Evolutionary conservation across 2,329 filamentous ascomycete genomes (phyloP), one percentile per base, ranked within the genome.

Genomic region (Pseudogymnoascus sp.): DNA sequence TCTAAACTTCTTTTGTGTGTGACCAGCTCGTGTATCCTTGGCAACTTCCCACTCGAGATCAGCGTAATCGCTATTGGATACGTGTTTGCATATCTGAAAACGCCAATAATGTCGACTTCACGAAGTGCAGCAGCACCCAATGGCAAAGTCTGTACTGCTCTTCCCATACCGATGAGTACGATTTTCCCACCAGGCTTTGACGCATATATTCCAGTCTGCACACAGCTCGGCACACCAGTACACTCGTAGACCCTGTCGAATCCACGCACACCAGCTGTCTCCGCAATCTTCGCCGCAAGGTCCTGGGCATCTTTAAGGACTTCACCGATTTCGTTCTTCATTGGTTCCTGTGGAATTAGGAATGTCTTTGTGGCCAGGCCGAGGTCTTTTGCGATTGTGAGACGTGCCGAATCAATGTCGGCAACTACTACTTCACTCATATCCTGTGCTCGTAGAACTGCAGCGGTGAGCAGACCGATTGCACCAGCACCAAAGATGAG

Each of bases 91-190:
- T 92, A 92, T 58, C 88, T 81, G 75, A 92, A 91, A 31, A 90
- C 85, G 35, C 88, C 88, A n/a, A 90, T 75, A 33, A 92, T 87
- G 70, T 92, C 88, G 45, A 92, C 85, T 74, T 92, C 89, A 37
- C 87, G 82, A 29, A 90, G 77, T 39, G 88, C 87, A 2, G 88
- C 88, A 4, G 87, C 86, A 6, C 85, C 88, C 52, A 92, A 77
- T 1, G 88, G 88, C 1, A 92, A 78, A 0, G 87, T 90, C 72
- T 91, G 87, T 60, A 90, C 82, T 0, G 88, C 88, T 4, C 83
- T 88, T 37, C 89, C 89, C 88, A 92, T 92, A 60, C 88, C 89
- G 25, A 92, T 87, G 72, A 92, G 85, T 72, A 92, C 81, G 58
- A 91, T 79, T 68, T 86, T 87, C 15, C 88, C 88, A 27, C 88